Base-by-base conservation (phyloP, 192 early-diverging fungal genomes). In the Backusella australiensis region DNA sequence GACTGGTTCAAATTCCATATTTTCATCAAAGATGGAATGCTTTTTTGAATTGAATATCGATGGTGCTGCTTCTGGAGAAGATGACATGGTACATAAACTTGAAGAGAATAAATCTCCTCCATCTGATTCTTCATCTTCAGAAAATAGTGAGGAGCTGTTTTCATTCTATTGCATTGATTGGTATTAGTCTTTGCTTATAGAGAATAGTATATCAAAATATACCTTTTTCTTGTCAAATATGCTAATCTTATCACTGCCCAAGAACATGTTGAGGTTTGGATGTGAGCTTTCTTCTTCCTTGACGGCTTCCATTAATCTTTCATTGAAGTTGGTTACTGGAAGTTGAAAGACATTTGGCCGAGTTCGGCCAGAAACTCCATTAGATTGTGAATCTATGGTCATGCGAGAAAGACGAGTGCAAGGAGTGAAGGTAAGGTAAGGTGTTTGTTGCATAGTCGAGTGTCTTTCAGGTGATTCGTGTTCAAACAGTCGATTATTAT, bases 381-480 rank as follows among this genome's bases (percentile, higher is more conserved):
- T 71, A 4, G 70, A 49, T 49, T 71, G 70, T 29, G 70, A 71
- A 8, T 71, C 70, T 46, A 71, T 71, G 2, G 70, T 71, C 70
- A 71, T 71, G 15, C 70, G 35, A 26, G 70, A 71, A 19, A 71
- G 39, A 0, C 70, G 70, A 71, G 70, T 71, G 29, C 70, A 71
- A 2, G 70, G 70, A 32, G 70, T 71, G 39, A 71, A 71, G 29
- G 42, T 41, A 17, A 41, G 26, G 2, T 46, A 32, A 34, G 39
- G 26, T 7, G 29, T 49, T 17, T 71, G 70, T 44, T 44, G 26
- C 9, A 63, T 19, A 29, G 56, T 63, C 21, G 56, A 14, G 26
- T 63, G 21, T 9, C 56, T 63, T 26, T 63, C 56, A 63, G 56
- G 56, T 63, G 56, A 63, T 23, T 14, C 56, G 4, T 11, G 56